Evolutionary conservation across 2,329 filamentous ascomycete species (phyloP), one percentile per base, ranked within the genome.

Genomic region (Zymoseptoria crescenta): DNA sequence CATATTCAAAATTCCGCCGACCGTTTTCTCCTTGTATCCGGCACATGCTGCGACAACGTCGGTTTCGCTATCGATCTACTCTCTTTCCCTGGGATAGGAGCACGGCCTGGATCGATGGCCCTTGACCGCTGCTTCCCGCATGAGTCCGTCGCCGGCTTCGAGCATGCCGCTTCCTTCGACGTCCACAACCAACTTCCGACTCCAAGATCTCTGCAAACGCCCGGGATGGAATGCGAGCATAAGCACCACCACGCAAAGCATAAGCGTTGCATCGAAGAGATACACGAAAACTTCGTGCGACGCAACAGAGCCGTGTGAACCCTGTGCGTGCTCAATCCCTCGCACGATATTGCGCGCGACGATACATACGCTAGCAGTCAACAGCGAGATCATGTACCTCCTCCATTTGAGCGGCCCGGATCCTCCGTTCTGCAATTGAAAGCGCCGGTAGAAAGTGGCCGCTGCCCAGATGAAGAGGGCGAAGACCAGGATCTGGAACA

Each of bases 401-500:
- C 65, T 60, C 76, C 77, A 78, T n/a, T 19, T 28, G 19, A 58
- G 19, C 30, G n/a, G 29, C 45, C 57, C 73, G 3, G 54, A 55
- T n/a, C 52, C 60, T 35, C 49, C 56, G n/a, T 13, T 19, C 24
- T 60, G 61, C 24, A 28, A 20, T 9, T 48, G 45, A 29, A 56
- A 62, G 7, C 79, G 74, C 1, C 64, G 56, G 62, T 85, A 78
- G 70, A 85, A 84, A 0, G 80, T 59, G 1, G 75, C 62, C 0
- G 80, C 76, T 1, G 78, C 76, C 5, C 77, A 59, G 50, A 81
- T 70, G 65, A 87, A 87, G 30, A 85, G 69, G 21, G 75, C 76
- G 62, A 87, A 86, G 57, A 82, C 77, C 51, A 83, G 45, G 20
- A 87, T 75, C 66, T 87, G 84, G 27, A 86, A 69, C 35, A 81